Base-by-base conservation (phyloP, 139 green algal genomes). In the Nannochloris sp. region DNA sequence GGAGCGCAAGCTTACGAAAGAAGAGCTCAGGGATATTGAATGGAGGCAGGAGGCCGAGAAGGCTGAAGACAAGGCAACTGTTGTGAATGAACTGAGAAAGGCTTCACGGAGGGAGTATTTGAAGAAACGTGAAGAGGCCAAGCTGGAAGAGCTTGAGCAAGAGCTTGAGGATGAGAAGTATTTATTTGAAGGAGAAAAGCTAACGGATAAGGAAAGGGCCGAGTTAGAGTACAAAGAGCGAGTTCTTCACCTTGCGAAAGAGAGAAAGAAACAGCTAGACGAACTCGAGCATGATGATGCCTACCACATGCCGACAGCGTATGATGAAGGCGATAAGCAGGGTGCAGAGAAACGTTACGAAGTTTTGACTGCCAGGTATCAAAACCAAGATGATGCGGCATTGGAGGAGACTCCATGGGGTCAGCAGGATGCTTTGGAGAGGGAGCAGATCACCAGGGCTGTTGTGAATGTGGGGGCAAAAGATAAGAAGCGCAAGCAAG, bases 31-130 rank as follows among this genome's bases (percentile, higher is more conserved):
- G 36, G 75, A 82, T 14, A 70, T 78, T 48, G 66, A 82, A 67
- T 48, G 76, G 63, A 56, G 75, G 26, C 50, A 61, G n/a, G 1
- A 5, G 48, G 63, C 64, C 4, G 70, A 70, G 59, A 63, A 75
- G 26, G 63, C 65, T 4, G 63, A 70, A 31, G 65, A 78, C 45
- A 61, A 61, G 14, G 25, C 49, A 20, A 48, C 31, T 2, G 51
- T 62, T 2, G 17, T 61, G 23, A 11, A 46, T 26, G 16, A 51
- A 25, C 68, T 69, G 6, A 25, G 91, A 3, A 87, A 96, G 30
- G 65, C 94, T 20, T 91, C 86, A 4, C 67, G 93, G 2, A 89
- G 97, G 82, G 90, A 95, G 73, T 99, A 99, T 79, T 77, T 99
- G 36, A 82, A 83, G 45, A 96, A 96, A 67, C 79, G 93, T 0